Base-by-base conservation (phyloP, 2,329 filamentous ascomycete genomes). In the Talaromyces piceae region DNA sequence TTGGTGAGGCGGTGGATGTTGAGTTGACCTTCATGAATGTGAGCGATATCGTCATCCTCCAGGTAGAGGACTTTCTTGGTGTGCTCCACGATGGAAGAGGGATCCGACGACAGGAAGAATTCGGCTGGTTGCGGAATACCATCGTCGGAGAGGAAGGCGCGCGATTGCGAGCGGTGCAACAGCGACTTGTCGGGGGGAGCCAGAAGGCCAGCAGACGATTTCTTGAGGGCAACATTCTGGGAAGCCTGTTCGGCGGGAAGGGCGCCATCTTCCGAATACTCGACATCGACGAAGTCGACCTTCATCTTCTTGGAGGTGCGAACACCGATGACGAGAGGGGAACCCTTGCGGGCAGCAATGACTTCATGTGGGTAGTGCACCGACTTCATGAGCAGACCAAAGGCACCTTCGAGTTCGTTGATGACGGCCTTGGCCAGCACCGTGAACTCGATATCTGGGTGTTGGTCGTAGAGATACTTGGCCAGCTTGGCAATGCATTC, bases 41-140 rank as follows among this genome's bases (percentile, higher is more conserved):
- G 93, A 59, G 93, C 93, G 78, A 98, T 97, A 69, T 98, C 93
- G 70, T 98, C 93, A 69, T 98, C 93, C 79, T 98, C 93, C 51
- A 98, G 86, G 79, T 98, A 98, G 73, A 98, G 85, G 58, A 98
- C 93, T 82, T 97, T 98, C 83, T 98, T 98, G 70, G 93, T 98
- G 81, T 98, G 93, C 80, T 98, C 93, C 61, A 98, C 87, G 65
- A 98, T 96, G 65, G 93, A 91, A 39, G 93, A 96, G 16, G 93
- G 93, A 73, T 98, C 93, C 54, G 93, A 98, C 53, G 93, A 98
- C 60, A 98, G 83, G 83, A 97, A 98, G 79, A 98, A 98, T 73
- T 98, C 93, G 63, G 91, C 91, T 57, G 93, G 91, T 82, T 97
- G 95, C 60, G 93, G 93, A 72, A 91, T 87, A 71, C 93, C 93